Evolutionary conservation across 306 rosid species (phyloP), one percentile per base, ranked within the genome.

Genomic region (Dalbergia cultrata): DNA sequence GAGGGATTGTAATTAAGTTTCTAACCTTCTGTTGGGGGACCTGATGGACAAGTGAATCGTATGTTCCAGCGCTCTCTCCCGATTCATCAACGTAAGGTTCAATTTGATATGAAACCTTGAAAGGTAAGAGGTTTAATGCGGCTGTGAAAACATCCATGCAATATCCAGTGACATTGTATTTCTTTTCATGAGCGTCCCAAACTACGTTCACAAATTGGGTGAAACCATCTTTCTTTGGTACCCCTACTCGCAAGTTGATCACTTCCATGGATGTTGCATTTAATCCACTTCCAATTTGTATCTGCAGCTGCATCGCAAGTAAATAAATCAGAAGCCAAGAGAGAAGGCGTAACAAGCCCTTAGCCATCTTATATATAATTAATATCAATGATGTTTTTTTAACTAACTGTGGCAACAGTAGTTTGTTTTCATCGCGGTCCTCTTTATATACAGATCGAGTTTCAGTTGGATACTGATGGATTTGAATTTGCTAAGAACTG

Each of bases 141-240:
- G 85, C 88, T 3, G 47, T 9, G 77, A 85, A 85, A 61, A 85
- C 69, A 5, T 85, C 88, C 31, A 81, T 81, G 83, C 85, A 76
- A 66, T 71, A 81, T 33, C 88, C 88, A 14, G 77, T 9, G 61
- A 72, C 62, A 14, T 49, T 19, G 68, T 72, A 72, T 21, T 81
- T 67, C 0, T 59, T 3, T n/a, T 60, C 13, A 8, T 3, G 31
- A 37, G 66, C 8, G 17, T 76, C 44, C 82, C 19, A 57, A 34
- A 35, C 44, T 18, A 65, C 80, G 0, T 76, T 8, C 39, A 85
- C 74, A 26, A 85, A 81, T 49, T 85, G 61, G 17, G 35, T 50
- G 80, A 85, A 85, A 57, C 88, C 85, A 8, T 66, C 49, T 85
- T 76, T 85, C 69, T 17, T 65, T 5, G 83, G 85, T 0, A 81